These are phyloP conservation scores for Cetraspora pellucida DNA, from an alignment of 192 early-diverging fungal species.

Conservation along the genomic window DNA sequence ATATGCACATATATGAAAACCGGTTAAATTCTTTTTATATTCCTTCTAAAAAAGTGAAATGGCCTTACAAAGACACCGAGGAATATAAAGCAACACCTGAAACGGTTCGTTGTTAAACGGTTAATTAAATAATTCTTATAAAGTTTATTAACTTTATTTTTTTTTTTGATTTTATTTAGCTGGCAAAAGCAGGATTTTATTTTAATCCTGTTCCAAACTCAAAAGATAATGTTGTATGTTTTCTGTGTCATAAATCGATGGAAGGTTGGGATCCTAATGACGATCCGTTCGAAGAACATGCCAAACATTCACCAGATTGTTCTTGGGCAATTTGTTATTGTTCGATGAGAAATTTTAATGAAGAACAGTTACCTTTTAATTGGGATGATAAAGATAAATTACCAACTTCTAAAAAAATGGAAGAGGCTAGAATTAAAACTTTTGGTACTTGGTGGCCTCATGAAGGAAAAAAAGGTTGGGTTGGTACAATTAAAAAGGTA, in stretches of 20 bases:
- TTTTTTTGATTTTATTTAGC: constrained; percentile 15
- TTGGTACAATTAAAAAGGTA: constrained; percentile 38
- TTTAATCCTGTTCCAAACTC: constrained; percentile 27
- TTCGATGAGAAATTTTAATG: not conserved
- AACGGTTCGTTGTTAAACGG: not conserved
- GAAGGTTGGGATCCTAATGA: constrained; percentile 36
- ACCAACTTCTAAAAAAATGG: constrained; percentile 40
- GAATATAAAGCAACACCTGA: constrained; percentile 28
- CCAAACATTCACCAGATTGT: constrained; percentile 32
- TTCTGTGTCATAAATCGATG: constrained; percentile 41
- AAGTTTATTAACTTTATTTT: not conserved
- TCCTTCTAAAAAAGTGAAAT: not conserved
- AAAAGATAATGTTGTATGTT: constrained; percentile 44
- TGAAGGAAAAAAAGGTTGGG: constrained; percentile 36
- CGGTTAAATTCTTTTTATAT: constrained; percentile 14
- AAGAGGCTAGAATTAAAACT: constrained; percentile 39
- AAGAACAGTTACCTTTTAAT: constrained; percentile 31
- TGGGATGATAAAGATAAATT: constrained; percentile 41
- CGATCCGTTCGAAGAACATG: constrained; percentile 40
- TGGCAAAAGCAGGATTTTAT: constrained; percentile 44
- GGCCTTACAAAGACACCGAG: not conserved
- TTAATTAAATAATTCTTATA: not conserved
- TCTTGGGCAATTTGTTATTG: constrained; percentile 39
- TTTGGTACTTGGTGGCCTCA: constrained; percentile 49
- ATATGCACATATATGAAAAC: constrained; percentile 12